Base-by-base conservation (phyloP, 176 grass and related monocot genomes). In the Triticum turgidum region DNA sequence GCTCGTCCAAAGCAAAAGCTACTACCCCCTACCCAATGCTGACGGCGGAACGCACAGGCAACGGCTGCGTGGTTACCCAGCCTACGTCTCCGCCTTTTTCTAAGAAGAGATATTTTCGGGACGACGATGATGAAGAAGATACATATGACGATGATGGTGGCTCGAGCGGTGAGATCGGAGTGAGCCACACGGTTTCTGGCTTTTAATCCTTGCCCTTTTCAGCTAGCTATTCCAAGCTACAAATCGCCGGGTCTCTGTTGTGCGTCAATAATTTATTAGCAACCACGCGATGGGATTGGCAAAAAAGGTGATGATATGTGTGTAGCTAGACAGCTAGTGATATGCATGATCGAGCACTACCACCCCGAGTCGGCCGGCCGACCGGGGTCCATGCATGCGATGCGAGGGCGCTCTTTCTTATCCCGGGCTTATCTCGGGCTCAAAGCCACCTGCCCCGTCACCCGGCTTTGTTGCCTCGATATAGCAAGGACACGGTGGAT, bases 361-460 rank as follows among this genome's bases (percentile, higher is more conserved):
- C 7, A 24, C 38, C 59, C 59, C 47, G 69, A 17, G 69, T 38
- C 65, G 52, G 5, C 38, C n/a, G 64, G 68, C 18, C 37, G 37
- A 1, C 38, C 11, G 74, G 87, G 89, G 65, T 73, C 89, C 89
- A 58, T 30, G 64, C 6, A 6, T 32, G 32, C 32, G 32, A 32
- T 32, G 32, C 32, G 32, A 27, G 24, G 34, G 65, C 32, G 12
- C 33, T 41, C 56, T 82, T 49, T 86, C 38, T 22, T 11, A 45
- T 38, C 35, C 3, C 74, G 1, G 45, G 75, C 85, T 90, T 87
- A 87, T 90, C 89, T 56, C 65, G 42, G 72, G 20, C 82, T 51
- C 87, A 62, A 35, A 73, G 47, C 52, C 20, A 66, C 18, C 17
- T 1, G 21, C 69, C 9, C 41, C 32, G 39, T 73, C 52, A 56